Evolutionary conservation across 495 filamentous ascomycete genomes (phyloP).

Genomic region (Penicillium ucsense): DNA sequence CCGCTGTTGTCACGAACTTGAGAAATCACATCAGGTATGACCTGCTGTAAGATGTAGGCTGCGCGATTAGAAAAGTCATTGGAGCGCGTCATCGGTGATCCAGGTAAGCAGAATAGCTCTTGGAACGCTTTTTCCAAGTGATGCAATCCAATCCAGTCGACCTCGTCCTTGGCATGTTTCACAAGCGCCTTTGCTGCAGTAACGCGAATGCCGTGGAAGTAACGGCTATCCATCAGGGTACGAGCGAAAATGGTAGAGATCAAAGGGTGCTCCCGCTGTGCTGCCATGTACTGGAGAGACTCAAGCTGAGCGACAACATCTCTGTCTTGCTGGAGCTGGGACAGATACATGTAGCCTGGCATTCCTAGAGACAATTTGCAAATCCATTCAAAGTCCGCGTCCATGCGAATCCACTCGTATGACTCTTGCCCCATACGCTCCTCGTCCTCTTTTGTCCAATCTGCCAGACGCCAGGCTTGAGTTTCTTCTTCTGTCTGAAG

Average conservation of each 20-base stretch:
- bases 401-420: constrained; percentile 97
- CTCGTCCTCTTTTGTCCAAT: constrained; percentile 84
- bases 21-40: constrained; percentile 71
- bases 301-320: constrained; percentile 95
- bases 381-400: constrained; percentile 98
- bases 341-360: constrained; percentile 93
- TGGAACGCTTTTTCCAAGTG: constrained; percentile 81
- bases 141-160: constrained; percentile 69
- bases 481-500: constrained; percentile 74
- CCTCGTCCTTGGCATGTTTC: constrained; percentile 56
- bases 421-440: constrained; percentile 86
- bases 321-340: constrained; percentile 92
- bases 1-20: constrained; percentile 65
- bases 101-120: constrained; percentile 74
- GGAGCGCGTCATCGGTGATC: constrained; percentile 61
- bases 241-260: constrained; percentile 77
- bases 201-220: constrained; percentile 85
- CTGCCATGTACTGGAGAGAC: constrained; percentile 52
- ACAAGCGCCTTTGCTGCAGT: constrained; percentile 68
- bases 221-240: constrained; percentile 82
- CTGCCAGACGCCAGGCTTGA: constrained; percentile 69
- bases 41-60: constrained; percentile 70
- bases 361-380: constrained; percentile 69
- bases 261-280: constrained; percentile 55
- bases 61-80: constrained; percentile 86